phyloP scores from a whole-genome alignment of 2,329 filamentous ascomycete genomes.

The Leptographium radiaticola region DNA sequence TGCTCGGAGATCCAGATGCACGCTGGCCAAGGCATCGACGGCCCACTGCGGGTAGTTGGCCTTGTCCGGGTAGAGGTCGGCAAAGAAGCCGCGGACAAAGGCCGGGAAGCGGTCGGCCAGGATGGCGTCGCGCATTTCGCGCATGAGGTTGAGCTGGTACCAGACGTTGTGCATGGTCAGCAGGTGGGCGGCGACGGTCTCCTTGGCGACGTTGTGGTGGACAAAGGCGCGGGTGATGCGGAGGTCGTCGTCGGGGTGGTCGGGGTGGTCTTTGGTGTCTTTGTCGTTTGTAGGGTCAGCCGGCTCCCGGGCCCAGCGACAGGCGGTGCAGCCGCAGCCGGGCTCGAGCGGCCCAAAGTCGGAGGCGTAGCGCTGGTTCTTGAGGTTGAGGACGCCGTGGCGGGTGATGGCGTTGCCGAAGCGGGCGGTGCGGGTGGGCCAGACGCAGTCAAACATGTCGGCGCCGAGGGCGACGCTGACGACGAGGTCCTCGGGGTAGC shows the following conservation, averaged over 20 bases:
- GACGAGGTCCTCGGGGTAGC: conserved; percentile 90
- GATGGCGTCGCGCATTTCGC: conserved; percentile 59
- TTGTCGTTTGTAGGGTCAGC: no score
- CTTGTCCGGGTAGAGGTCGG: conserved; percentile 53
- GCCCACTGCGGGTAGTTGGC: conserved; percentile 70
- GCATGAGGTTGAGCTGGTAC: conserved; percentile 81
- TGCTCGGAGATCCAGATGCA: conserved; percentile 58
- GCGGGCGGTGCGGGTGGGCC: conserved; percentile 89
- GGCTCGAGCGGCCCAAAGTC: conserved; percentile 79
- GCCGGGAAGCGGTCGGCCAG: conserved; percentile 67
- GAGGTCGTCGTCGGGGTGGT: neutral
- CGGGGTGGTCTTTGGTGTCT: neutral
- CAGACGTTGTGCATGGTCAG: conserved; percentile 94
- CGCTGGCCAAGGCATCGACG: conserved; percentile 59
- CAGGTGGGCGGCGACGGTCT: conserved; percentile 76
- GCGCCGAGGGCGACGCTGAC: conserved; percentile 89
- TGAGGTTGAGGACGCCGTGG: conserved; percentile 70
- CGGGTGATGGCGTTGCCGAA: conserved; percentile 91
- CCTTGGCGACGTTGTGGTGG: conserved; percentile 83
- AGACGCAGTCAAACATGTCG: conserved; percentile 99
- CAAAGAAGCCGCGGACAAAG: conserved; percentile 71
- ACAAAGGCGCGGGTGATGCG: conserved; percentile 81
- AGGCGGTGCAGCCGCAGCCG: conserved; percentile 70
- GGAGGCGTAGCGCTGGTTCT: conserved; percentile 58
- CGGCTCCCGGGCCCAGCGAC: conserved; percentile 27